Evolutionary conservation across 108 stramenopile species (phyloP), one percentile per base, ranked within the genome.

Genomic region (Schizochytrium sp.): DNA sequence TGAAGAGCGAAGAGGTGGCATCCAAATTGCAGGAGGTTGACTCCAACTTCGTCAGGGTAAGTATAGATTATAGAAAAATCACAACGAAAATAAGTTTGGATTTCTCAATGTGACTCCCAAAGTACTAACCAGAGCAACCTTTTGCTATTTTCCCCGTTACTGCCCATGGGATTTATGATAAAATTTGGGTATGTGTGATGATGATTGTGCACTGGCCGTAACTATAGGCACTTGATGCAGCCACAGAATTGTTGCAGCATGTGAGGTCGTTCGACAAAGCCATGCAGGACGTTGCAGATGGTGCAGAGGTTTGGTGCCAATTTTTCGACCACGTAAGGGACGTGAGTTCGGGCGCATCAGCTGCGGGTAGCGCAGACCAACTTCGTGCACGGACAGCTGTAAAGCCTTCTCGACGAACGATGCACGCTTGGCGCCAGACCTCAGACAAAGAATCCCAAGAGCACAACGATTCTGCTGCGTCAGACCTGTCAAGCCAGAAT

Each of bases 21-120:
- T 10, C 12, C 19, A 69, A 69, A 44, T 53, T 83, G 0, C 76
- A 83, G 53, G 76, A 83, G 3, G 55, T 83, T 53, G 76, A 83
- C 76, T 47, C 5, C 50, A 83, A 83, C 76, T 83, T 83, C 28
- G 76, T 83, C 50, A 83, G 28, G 76, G 76, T 83, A 55, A 10
- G 76, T 83, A 41, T 28, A 42, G 15, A 17, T 60, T 17, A n/a
- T 60, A n/a, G 59, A n/a, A 17, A 60, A 60, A n/a, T 60, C 59
- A 19, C 17, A 60, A 19, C 59, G 59, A n/a, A 60, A 60, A 17
- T 60, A n/a, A n/a, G 19, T 60, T 17, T 60, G 28, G 28, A 28
- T 28, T 28, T 28, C 28, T 28, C 28, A 28, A 0, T 28, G 28
- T 28, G 28, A 28, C 28, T 28, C 28, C 28, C 28, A 28, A 28